Percentiles rank a stretch among this genome's conserved stretches.
These are phyloP conservation scores for Helicocarpus griseus DNA, from an alignment of 2,329 filamentous ascomycete species.

Conservation along the genomic window DNA sequence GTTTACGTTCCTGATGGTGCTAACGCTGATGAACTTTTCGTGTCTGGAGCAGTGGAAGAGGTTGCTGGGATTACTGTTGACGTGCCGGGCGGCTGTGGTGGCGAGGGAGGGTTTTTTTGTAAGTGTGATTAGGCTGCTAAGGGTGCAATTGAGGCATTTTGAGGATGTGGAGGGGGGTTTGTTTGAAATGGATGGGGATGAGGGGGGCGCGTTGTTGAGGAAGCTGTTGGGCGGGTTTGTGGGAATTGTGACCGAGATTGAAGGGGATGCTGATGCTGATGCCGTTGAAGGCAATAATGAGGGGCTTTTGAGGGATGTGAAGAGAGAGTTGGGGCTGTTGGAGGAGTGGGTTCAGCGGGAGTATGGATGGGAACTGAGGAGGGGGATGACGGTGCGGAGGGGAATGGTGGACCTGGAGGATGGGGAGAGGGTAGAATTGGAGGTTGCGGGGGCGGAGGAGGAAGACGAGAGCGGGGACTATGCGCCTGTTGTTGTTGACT, in stretches of 20 bases:
- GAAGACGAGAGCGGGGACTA: slow-evolving; percentile 57
- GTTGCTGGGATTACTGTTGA: slow-evolving; percentile 47
- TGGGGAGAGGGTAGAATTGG: slow-evolving; percentile 53
- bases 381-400: slow-evolving; percentile 43
- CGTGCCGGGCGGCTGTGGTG: slow-evolving; percentile 43
- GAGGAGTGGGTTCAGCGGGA: slow-evolving; percentile 45
- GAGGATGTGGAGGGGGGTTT: slow-evolving; percentile 51
- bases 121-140: slow-evolving; percentile 40
- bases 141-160: slow-evolving; percentile 46
- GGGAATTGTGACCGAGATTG: slow-evolving; percentile 33
- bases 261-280: slow-evolving; percentile 17
- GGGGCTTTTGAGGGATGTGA: slow-evolving; percentile 28
- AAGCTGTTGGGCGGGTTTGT: slow-evolving; percentile 45
- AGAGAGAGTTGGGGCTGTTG: slow-evolving; percentile 45
- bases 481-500: slow-evolving; percentile 51
- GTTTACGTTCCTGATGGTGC: slow-evolving; percentile 52
- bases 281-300: slow-evolving; percentile 16
- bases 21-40: slow-evolving; percentile 57
- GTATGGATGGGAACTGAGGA: slow-evolving; percentile 49
- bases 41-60: slow-evolving; percentile 59
- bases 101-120: slow-evolving; percentile 43
- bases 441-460: slow-evolving; percentile 44
- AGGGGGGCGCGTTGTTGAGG: slow-evolving; percentile 44
- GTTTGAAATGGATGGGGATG: slow-evolving; percentile 47
- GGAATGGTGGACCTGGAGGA: slow-evolving; percentile 54